Percentiles rank a stretch among this genome's conserved stretches.
Conservation (phyloP, 148 eudicot genomes). For the Rhododendron kiyosumense region DNA sequence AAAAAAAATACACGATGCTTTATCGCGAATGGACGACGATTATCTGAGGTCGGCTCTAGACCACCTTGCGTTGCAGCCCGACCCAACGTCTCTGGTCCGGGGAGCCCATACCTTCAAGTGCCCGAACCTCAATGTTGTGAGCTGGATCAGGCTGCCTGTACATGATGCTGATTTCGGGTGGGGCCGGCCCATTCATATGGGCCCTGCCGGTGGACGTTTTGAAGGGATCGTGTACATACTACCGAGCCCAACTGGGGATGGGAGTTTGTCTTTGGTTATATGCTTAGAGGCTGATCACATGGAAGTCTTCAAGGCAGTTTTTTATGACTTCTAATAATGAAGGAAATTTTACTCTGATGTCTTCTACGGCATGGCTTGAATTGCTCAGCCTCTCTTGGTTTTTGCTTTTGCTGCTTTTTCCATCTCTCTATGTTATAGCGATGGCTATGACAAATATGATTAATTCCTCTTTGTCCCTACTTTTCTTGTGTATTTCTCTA, state of each 20-base stretch:
- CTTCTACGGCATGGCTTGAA: too few species aligned
- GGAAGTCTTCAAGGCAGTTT: neutral
- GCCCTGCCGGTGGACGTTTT: neutral
- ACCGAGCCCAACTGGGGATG: neutral
- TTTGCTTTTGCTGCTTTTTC: too few species aligned
- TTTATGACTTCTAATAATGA: neutral
- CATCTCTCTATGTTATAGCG: too few species aligned
- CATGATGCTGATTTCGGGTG: conserved; percentile 11
- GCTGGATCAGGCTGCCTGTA: neutral
- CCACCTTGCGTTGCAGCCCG: neutral
- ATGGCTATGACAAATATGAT: too few species aligned
- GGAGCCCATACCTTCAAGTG: neutral
- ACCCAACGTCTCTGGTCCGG: neutral
- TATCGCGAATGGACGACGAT: neutral
- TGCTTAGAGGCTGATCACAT: neutral
- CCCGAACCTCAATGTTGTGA: conserved; percentile 6
- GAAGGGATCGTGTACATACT: conserved; percentile 2
- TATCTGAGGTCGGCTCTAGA: conserved; percentile 7
- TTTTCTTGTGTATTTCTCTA: too few species aligned
- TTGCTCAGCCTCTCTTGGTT: too few species aligned
- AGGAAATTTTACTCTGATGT: neutral
- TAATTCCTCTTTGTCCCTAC: too few species aligned
- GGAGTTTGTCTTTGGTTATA: neutral
- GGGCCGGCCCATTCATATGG: neutral
- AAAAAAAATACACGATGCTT: conserved; percentile 15